Base-by-base conservation (phyloP, 2,329 filamentous ascomycete species). In the Aaosphaeria arxii region DNA sequence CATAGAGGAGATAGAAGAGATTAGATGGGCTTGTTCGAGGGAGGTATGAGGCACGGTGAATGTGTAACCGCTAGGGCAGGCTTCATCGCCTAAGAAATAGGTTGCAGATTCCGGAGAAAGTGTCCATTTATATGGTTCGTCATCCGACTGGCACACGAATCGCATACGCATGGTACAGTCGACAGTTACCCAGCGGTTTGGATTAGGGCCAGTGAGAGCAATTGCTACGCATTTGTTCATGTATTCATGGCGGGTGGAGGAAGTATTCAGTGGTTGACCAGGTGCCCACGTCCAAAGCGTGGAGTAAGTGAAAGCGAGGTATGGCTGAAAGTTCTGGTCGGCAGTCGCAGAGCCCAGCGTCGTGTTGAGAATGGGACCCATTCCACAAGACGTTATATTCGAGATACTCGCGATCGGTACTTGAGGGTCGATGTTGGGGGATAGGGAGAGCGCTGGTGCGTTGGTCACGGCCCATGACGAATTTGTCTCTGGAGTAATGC, bases 11-110 rank as follows among this genome's bases (percentile, higher is more conserved):
- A 68, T 59, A 2, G 53, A 67, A 49, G 52, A 71, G 47, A 59
- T 72, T 31, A 87, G 71, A 58, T 85, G 83, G 2, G 71, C 71
- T 53, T 86, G 87, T 61, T 88, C 85, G 2, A 87, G 73, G 2
- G 80, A 77, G 0, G 82, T 86, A 35, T 81, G 76, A 0, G 85
- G 84, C 1, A 79, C 75, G 30, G 74, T 71, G 57, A 87, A 86
- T 2, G 47, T 62, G n/a, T 74, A 74, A 17, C 72, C 68, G 1
- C 66, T 47, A 0, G 74, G 74, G 62, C 85, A 88, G 5, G 70
- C 60, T 2, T 58, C 64, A 2, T 72, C 53, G 2, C 70, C 66
- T 3, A 75, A 73, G 38, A 66, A 66, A 57, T 79, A 84, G 6
- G 71, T 59, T 2, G 71, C 70, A 0, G 63, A 51, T 4, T 67